Percentiles rank a stretch among this genome's conserved stretches.
These are phyloP conservation scores for Vitellaria paradoxa DNA, from an alignment of 179 eudicot species.

Conservation along the genomic window DNA sequence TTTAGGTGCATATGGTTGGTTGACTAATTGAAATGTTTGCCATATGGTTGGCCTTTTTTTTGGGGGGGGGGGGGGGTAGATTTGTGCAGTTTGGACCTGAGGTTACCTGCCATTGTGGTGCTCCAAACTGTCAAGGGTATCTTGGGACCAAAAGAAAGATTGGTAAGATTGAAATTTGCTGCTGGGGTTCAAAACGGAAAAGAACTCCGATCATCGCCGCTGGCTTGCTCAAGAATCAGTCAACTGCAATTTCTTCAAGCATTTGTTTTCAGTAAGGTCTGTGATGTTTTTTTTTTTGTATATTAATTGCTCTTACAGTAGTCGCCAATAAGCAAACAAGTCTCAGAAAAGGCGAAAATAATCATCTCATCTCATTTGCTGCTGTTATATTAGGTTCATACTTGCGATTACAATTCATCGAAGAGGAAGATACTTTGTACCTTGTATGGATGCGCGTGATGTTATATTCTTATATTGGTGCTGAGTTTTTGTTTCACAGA, in stretches of 20 bases:
- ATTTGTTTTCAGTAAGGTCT: background rate
- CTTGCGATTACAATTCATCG: background rate
- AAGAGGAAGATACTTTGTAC: background rate
- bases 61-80: constrained; percentile 50
- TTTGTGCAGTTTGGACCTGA: constrained; percentile 94
- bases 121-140: constrained; percentile 77
- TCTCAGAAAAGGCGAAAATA: background rate
- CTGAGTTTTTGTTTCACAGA: background rate
- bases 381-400: background rate
- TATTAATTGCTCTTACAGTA: background rate
- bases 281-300: background rate
- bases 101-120: constrained; percentile 87
- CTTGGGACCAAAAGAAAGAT: constrained; percentile 68
- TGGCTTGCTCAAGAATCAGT: constrained; percentile 13
- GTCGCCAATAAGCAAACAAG: background rate
- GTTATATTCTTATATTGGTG: background rate
- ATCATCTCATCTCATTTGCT: background rate
- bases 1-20: background rate
- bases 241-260: background rate
- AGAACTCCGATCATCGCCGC: constrained; percentile 54
- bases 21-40: background rate
- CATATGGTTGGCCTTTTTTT: background rate
- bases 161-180: constrained; percentile 34
- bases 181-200: constrained; percentile 79
- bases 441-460: background rate